Percentiles rank a stretch among this genome's conserved stretches.
Evolutionary conservation across 495 filamentous ascomycete genomes (phyloP).

Genomic region (Daldinia childiae): DNA sequence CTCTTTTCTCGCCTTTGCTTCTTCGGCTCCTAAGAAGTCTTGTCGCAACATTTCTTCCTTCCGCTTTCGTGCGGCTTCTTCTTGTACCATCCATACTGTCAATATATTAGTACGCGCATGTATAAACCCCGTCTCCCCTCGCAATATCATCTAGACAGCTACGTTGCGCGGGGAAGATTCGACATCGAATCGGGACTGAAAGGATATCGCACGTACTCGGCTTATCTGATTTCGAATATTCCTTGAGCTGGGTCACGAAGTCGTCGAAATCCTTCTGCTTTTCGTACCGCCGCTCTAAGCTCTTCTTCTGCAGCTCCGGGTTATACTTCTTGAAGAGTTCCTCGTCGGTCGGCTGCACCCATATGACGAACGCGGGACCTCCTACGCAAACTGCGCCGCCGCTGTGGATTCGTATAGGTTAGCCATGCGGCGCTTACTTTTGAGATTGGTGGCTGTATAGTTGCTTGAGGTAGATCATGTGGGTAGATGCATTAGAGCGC

Average conservation of each 20-base stretch:
- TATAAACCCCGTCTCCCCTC: neutral
- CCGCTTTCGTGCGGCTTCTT: constrained; percentile 66
- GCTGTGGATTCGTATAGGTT: constrained; percentile 56
- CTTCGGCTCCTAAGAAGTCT: constrained; percentile 60
- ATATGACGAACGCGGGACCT: constrained; percentile 84
- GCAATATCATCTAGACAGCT: neutral
- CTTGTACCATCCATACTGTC: constrained; percentile 76
- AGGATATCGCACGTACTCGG: constrained; percentile 59
- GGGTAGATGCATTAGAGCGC: constrained; percentile 16
- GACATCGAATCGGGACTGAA: neutral
- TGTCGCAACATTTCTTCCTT: constrained; percentile 63
- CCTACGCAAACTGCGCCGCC: constrained; percentile 75
- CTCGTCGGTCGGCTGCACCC: constrained; percentile 85
- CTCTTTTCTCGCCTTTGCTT: constrained; percentile 69
- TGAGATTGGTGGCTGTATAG: constrained; percentile 4
- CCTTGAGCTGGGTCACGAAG: constrained; percentile 82
- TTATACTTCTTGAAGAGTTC: constrained; percentile 93
- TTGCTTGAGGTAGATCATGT: constrained; percentile 1
- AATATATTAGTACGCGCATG: constrained; percentile 24
- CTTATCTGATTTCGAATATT: constrained; percentile 90
- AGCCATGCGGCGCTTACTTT: constrained; percentile 17
- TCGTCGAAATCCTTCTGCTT: constrained; percentile 86
- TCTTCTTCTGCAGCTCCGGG: constrained; percentile 87
- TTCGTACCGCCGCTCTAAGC: constrained; percentile 75
- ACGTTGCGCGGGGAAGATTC: neutral